These are phyloP conservation scores for Mixia osmundae DNA, from an alignment of 1,284 basidiomycete species.

Conservation along the genomic window DNA sequence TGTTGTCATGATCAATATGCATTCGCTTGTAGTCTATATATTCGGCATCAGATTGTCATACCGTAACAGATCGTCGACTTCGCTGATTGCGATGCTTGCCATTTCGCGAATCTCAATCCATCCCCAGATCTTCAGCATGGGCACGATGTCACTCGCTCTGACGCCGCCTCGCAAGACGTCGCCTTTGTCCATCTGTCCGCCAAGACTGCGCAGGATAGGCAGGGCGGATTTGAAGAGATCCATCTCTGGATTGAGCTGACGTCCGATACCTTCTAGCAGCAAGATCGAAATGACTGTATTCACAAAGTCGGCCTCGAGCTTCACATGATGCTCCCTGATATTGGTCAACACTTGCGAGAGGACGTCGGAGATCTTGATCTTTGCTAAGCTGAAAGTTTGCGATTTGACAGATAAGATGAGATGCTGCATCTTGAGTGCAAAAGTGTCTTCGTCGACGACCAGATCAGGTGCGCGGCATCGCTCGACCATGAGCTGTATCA, in stretches of 20 bases:
- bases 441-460: conserved; percentile 74
- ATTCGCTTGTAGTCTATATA: no score
- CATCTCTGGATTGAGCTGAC: conserved; percentile 73
- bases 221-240: conserved; percentile 82
- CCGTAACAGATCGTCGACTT: conserved; percentile 38
- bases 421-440: conserved; percentile 92
- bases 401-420: conserved; percentile 78
- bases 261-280: conserved; percentile 81
- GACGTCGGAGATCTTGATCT: conserved; percentile 88
- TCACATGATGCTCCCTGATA: conserved; percentile 86
- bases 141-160: not conserved
- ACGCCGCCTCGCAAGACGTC: conserved; percentile 2
- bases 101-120: conserved; percentile 69
- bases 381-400: conserved; percentile 84
- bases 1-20: no score
- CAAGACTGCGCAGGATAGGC: conserved; percentile 69
- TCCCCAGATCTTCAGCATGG: conserved; percentile 4
- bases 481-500: conserved; percentile 84
- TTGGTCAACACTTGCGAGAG: conserved; percentile 63
- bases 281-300: conserved; percentile 92
- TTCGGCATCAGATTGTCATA: no score
- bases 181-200: conserved; percentile 50
- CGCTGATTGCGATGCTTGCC: conserved; percentile 45
- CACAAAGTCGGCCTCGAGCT: conserved; percentile 96
- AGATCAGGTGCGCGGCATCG: conserved; percentile 80